phyloP scores from a whole-genome alignment of 2,329 filamentous ascomycete genomes.

The Pseudonectria foliicola region DNA sequence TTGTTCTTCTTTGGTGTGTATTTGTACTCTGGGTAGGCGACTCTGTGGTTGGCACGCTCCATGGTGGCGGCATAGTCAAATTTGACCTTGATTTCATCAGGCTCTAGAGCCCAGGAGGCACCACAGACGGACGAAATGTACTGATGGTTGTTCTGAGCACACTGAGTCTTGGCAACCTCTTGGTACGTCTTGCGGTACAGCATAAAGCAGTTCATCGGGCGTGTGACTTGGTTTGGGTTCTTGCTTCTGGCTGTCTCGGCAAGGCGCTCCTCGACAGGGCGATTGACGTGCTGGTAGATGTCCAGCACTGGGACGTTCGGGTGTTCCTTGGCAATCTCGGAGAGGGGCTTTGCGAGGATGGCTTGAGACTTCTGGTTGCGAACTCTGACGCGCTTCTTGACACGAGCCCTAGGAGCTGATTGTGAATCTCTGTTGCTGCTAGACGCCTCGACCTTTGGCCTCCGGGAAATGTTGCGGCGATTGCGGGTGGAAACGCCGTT shows the following conservation, averaged over 20 bases:
- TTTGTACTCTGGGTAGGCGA: constrained; percentile 86
- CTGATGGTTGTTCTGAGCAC: constrained; percentile 86
- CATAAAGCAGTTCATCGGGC: constrained; percentile 98
- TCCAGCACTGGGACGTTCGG: constrained; percentile 60
- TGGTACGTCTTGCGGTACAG: constrained; percentile 91
- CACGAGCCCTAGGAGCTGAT: constrained; percentile 7
- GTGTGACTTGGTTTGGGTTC: constrained; percentile 71
- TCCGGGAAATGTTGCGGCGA: constrained; percentile 22
- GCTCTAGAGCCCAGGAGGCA: constrained; percentile 76
- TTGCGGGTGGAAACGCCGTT: constrained; percentile 30
- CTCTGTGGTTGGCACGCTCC: constrained; percentile 77
- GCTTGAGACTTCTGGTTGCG: constrained; percentile 31
- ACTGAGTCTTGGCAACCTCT: constrained; percentile 75
- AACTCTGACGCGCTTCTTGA: constrained; percentile 21
- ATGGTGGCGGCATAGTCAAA: constrained; percentile 74
- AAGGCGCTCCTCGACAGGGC: constrained; percentile 57
- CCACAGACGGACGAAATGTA: constrained; percentile 84
- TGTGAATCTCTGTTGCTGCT: not conserved
- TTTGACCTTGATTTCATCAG: constrained; percentile 60
- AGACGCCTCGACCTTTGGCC: constrained; percentile 10
- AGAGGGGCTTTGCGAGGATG: constrained; percentile 60
- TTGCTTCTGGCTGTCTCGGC: constrained; percentile 58
- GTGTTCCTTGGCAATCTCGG: constrained; percentile 59
- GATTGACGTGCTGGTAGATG: constrained; percentile 73
- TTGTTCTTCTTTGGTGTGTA: constrained; percentile 75